Conservation (phyloP, 2,329 filamentous ascomycete genomes). For the Fusarium tricinctum region DNA sequence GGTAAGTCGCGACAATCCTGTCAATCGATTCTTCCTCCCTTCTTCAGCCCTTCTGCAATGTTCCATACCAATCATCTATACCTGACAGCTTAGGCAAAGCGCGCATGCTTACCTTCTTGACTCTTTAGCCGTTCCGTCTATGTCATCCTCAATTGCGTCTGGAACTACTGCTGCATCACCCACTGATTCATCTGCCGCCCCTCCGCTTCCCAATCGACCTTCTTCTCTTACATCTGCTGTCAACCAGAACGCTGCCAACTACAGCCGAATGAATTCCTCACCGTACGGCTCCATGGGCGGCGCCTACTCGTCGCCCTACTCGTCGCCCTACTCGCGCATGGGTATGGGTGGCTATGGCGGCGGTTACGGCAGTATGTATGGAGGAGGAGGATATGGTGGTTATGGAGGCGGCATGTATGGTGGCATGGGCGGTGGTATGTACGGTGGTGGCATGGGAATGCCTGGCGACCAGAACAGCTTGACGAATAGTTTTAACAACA, state of each 20-base stretch:
- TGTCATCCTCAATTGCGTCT: conserved; percentile 59
- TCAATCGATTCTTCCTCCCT: conserved; percentile 2
- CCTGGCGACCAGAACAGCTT: conserved; percentile 93
- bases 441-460: conserved; percentile 60
- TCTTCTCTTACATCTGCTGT: conserved; percentile 82
- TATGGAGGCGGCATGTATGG: conserved; percentile 62
- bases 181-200: conserved; percentile 61
- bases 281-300: conserved; percentile 64
- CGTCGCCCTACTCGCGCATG: conserved; percentile 62
- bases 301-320: conserved; percentile 58
- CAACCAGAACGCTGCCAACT: conserved; percentile 89
- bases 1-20: conserved; percentile 59
- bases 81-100: conserved; percentile 30
- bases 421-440: conserved; percentile 57
- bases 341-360: conserved; percentile 37
- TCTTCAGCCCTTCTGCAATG: conserved; percentile 8
- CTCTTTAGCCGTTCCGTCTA: conserved; percentile 56
- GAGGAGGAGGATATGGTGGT: conserved; percentile 52
- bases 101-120: conserved; percentile 45
- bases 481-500: conserved; percentile 95
- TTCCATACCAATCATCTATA: conserved; percentile 4
- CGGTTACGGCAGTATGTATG: conserved; percentile 45
- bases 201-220: conserved; percentile 84
- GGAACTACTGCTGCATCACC: conserved; percentile 59
- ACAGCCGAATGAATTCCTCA: conserved; percentile 73